These are phyloP conservation scores for Coemansia sp. DNA, from an alignment of 192 early-diverging fungal species.

Conservation along the genomic window DNA sequence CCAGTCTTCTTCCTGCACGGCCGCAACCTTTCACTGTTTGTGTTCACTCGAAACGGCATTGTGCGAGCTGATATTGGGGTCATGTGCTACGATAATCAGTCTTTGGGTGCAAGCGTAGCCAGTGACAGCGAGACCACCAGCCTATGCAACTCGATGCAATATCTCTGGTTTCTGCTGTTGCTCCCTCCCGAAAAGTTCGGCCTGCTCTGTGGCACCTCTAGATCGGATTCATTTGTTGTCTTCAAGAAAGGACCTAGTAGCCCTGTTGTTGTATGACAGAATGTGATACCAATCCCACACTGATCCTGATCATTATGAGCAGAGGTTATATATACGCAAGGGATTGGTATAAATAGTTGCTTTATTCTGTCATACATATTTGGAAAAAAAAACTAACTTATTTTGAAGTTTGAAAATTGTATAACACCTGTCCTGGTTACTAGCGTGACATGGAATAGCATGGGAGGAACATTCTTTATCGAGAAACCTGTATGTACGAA, in stretches of 20 bases:
- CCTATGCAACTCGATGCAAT: neutral
- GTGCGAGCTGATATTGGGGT: neutral
- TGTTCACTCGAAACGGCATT: conserved; percentile 21
- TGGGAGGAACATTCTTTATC: neutral
- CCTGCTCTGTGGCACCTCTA: neutral
- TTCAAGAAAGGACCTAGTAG: neutral
- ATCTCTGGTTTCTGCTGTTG: conserved; percentile 7
- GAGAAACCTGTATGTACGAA: neutral
- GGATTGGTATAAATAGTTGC: no score
- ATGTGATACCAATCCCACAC: no score
- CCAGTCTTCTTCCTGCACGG: neutral
- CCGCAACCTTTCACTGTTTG: conserved; percentile 4
- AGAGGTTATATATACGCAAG: no score
- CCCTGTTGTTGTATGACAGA: no score
- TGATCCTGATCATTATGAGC: no score
- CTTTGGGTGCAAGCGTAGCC: neutral
- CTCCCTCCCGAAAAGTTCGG: conserved; percentile 2
- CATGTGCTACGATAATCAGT: neutral
- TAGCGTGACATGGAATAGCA: neutral
- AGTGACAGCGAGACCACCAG: no score
- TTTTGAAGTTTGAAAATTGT: no score
- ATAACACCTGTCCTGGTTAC: neutral
- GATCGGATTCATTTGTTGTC: neutral
- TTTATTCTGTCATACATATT: no score
- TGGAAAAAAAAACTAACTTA: no score